A percentile compares a stretch with the other conserved stretches of the same genome.
phyloP scores from a whole-genome alignment of 2,329 filamentous ascomycete genomes.

The Neofusicoccum cordaticola region DNA sequence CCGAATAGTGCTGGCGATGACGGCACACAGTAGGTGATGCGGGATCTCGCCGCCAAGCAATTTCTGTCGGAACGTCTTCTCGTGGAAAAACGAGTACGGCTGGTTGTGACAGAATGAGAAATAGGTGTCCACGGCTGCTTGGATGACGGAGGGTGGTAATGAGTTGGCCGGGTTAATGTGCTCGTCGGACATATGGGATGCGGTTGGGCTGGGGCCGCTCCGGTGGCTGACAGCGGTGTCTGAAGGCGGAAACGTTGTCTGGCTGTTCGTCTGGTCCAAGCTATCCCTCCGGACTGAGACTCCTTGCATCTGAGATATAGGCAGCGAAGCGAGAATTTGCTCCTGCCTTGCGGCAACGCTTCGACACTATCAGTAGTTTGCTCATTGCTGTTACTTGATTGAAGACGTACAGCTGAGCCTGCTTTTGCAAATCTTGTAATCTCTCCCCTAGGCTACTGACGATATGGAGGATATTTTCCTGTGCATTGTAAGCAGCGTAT shows the following conservation, averaged over 20 bases:
- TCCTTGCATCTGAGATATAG: no score
- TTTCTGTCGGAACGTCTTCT: background rate
- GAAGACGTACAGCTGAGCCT: no score
- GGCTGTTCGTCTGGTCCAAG: no score
- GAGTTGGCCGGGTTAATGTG: background rate
- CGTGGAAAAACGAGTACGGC: background rate
- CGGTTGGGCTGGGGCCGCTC: background rate
- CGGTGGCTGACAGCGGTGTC: no score
- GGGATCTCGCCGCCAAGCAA: background rate
- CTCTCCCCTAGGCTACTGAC: background rate
- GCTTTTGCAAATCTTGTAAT: background rate
- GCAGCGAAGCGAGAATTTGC: no score
- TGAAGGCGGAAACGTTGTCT: no score
- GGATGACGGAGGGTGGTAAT: background rate
- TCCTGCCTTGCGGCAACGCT: no score
- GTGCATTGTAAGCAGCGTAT: background rate
- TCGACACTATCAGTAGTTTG: no score
- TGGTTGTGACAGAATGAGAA: background rate
- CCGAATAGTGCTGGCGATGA: background rate
- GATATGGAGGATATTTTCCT: background rate
- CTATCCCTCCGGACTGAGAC: no score
- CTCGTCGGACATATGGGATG: background rate
- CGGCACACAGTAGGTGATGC: background rate
- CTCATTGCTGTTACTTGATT: no score
- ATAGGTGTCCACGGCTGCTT: background rate